phyloP scores from a whole-genome alignment of 2,329 filamentous ascomycete genomes.

The Alternaria incomplexa region DNA sequence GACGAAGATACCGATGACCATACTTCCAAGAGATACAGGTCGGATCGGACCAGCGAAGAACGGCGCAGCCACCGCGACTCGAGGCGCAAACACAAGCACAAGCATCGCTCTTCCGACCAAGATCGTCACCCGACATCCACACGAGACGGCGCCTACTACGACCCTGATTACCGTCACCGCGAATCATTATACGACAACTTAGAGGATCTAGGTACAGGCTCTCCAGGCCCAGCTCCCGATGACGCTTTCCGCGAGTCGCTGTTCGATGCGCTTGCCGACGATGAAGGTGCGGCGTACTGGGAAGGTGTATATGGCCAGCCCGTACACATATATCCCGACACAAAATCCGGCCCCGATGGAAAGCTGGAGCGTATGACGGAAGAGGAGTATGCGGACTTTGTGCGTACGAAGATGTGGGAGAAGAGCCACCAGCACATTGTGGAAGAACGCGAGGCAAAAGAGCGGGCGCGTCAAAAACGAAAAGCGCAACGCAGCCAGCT shows the following conservation, averaged over 20 bases:
- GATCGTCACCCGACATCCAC: constrained; percentile 34
- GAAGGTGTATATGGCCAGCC: constrained; percentile 96
- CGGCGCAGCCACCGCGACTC: constrained; percentile 16
- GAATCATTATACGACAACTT: constrained; percentile 41
- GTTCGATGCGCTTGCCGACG: constrained; percentile 95
- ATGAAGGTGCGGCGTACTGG: constrained; percentile 96
- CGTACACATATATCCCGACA: constrained; percentile 76
- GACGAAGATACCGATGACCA: constrained; percentile 6
- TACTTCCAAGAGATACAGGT: constrained; percentile 19
- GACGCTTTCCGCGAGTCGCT: constrained; percentile 89
- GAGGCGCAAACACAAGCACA: constrained; percentile 26
- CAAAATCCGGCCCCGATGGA: constrained; percentile 59
- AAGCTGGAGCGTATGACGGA: constrained; percentile 85
- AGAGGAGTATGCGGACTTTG: constrained; percentile 87
- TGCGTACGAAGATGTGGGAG: constrained; percentile 93
- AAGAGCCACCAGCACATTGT: constrained; percentile 84
- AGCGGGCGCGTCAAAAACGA: constrained; percentile 55
- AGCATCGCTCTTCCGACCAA: constrained; percentile 15
- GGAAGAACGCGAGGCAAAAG: constrained; percentile 73
- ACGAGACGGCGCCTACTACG: constrained; percentile 39
- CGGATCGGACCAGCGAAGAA: constrained; percentile 14
- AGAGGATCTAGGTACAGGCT: constrained; percentile 41
- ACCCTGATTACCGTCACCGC: constrained; percentile 38
- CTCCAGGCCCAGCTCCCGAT: constrained; percentile 60
- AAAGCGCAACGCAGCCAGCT: constrained; percentile 44